phyloP scores from a whole-genome alignment of 2,329 filamentous ascomycete genomes.

The Acarospora socialis region DNA sequence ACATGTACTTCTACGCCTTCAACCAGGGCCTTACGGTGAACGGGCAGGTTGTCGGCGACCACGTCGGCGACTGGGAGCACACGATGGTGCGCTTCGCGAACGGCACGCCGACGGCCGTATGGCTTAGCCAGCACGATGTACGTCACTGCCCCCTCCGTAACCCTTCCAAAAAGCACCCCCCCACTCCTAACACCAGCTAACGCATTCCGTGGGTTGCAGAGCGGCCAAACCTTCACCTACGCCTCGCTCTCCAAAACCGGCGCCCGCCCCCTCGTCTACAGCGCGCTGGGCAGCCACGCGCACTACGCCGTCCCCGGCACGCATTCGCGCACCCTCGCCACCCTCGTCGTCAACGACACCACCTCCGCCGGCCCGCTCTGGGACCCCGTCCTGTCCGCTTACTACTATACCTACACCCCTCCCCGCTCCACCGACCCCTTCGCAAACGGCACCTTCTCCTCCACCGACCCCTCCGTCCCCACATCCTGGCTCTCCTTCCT shows the following conservation, averaged over 20 bases:
- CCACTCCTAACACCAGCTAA: too few species aligned
- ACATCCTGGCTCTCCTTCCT: constrained; percentile 41
- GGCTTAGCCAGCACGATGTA: constrained; percentile 51
- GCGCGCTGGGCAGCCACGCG: constrained; percentile 47
- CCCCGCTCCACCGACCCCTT: too few species aligned
- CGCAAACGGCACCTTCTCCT: constrained; percentile 27
- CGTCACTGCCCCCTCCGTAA: too few species aligned
- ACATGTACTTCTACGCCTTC: constrained; percentile 47
- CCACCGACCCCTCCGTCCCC: constrained; percentile 31
- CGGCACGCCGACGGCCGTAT: constrained; percentile 40
- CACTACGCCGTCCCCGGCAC: constrained; percentile 44
- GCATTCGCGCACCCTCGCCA: too few species aligned
- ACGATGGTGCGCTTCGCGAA: constrained; percentile 51
- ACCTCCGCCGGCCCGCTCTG: constrained; percentile 47
- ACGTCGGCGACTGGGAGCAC: constrained; percentile 48
- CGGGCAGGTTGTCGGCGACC: constrained; percentile 39
- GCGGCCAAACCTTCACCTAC: constrained; percentile 50
- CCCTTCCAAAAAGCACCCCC: too few species aligned
- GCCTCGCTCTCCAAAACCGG: constrained; percentile 38
- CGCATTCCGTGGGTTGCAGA: too few species aligned
- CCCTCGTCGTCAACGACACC: constrained; percentile 48
- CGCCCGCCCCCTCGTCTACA: constrained; percentile 42
- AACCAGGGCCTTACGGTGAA: constrained; percentile 37
- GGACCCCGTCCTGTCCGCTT: constrained; percentile 45
- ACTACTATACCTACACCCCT: constrained; percentile 43